Evolutionary conservation across 805 yeast species (phyloP).

Genomic region (Yarrowia porcina): DNA sequence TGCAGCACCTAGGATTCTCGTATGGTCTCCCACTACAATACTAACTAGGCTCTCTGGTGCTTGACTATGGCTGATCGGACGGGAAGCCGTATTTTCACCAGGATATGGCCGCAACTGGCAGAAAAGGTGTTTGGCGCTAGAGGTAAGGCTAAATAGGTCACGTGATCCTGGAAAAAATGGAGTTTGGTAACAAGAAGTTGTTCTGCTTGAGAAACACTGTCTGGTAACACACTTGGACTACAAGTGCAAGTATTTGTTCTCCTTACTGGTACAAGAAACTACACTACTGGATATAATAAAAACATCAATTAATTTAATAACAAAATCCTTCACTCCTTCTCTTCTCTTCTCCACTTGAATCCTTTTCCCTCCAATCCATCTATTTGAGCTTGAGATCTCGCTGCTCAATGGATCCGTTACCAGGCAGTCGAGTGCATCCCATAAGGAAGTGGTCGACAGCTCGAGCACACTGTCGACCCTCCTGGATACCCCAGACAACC

Average conservation of each 20-base stretch:
- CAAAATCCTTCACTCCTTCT: neutral
- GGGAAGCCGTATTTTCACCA: no score
- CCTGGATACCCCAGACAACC: slow-evolving; percentile 99
- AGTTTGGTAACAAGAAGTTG: no score
- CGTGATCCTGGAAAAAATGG: no score
- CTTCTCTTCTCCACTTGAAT: neutral
- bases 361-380: no score
- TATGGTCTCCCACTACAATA: slow-evolving; percentile 9
- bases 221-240: no score
- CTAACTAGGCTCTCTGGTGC: slow-evolving; percentile 11
- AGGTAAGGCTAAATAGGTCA: neutral
- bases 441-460: slow-evolving; percentile 78
- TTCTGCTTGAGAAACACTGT: no score
- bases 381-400: slow-evolving; percentile 50
- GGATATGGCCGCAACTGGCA: neutral
- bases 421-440: slow-evolving; percentile 82
- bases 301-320: neutral
- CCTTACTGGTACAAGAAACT: neutral
- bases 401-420: slow-evolving; percentile 87
- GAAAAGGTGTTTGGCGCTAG: no score
- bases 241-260: no score
- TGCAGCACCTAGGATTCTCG: no score
- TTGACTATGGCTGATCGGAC: slow-evolving; percentile 10
- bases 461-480: slow-evolving; percentile 97
- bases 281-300: no score